Percentiles rank a stretch among this genome's conserved stretches.
phyloP scores from a whole-genome alignment of 202 grass and related monocot species.

The Zizania palustris region DNA sequence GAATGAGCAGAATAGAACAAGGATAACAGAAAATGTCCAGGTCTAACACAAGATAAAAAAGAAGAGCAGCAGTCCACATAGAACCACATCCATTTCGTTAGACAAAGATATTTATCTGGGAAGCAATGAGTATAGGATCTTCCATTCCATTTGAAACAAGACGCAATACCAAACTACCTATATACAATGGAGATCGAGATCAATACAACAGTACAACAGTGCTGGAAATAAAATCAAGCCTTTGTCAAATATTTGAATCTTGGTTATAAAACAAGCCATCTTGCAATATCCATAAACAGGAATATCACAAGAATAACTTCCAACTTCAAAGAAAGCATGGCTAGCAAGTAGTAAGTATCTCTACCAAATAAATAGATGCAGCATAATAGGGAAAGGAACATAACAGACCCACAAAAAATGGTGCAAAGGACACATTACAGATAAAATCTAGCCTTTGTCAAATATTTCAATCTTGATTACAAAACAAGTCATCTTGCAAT shows the following conservation, averaged over 20 bases:
- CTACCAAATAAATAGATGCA: background rate
- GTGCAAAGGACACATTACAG: slow-evolving; percentile 8
- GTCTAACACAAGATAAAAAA: background rate
- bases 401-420: slow-evolving; percentile 24
- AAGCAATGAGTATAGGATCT: background rate
- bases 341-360: slow-evolving; percentile 20
- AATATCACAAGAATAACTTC: background rate
- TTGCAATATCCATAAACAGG: background rate
- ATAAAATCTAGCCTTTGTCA: background rate
- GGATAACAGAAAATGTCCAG: background rate
- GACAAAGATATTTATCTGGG: background rate
- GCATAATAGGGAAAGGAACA: background rate
- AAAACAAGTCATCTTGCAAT: slow-evolving; percentile 24
- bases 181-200: background rate
- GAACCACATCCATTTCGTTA: slow-evolving; percentile 12
- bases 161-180: background rate
- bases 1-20: slow-evolving; percentile 26
- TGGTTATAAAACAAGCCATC: slow-evolving; percentile 8
- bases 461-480: background rate
- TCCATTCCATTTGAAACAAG: background rate
- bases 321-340: slow-evolving; percentile 25
- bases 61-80: background rate
- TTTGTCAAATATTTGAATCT: background rate
- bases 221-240: slow-evolving; percentile 25
- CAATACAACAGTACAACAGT: background rate